Base-by-base conservation (phyloP, 2,329 filamentous ascomycete species). In the Exophiala calicioides region DNA sequence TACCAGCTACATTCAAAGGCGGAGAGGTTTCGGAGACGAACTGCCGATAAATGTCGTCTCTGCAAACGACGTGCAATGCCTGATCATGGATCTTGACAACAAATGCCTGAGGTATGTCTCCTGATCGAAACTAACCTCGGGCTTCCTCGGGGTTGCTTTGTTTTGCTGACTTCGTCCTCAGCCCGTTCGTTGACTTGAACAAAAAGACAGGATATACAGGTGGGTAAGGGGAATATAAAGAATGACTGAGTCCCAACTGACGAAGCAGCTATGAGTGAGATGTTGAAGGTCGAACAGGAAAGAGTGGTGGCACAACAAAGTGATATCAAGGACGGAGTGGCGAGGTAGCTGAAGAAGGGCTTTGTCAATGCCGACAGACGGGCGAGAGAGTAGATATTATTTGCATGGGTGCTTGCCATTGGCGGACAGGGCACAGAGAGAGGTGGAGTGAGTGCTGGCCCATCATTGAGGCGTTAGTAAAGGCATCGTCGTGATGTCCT, bases 361-460 rank as follows among this genome's bases (percentile, higher is more conserved):
- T 27, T 29, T 21, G 40, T 10, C 19, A 34, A 24, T 15, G 9
- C 21, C 23, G 12, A 16, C n/a, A 18, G 3, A 33, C 18, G 31
- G 32, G 30, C 31, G 36, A 43, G 41, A 40, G 23, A 31, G 39
- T 21, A 49, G 40, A 49, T 52, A 49, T 52, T 42, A n/a, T n/a
- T n/a, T n/a, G n/a, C n/a, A n/a, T n/a, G n/a, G n/a, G n/a, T n/a
- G n/a, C 36, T 27, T 38, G 30, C 41, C 50, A 43, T 43, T 46
- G 47, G 47, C 42, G 33, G 31, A 37, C 34, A 31, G 16, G 34
- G 46, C 36, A 20, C 39, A 21, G 23, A n/a, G n/a, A 39, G 19
- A 19, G 43, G 50, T 52, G 50, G 50, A 49, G 44, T 40, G 33
- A 46, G 50, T 32, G 23, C 18, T 31, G 30, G 41, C 36, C 43